A percentile compares a stretch with the other conserved stretches of the same genome.
Conservation (phyloP, 176 grass and related monocot genomes). For the Tillandsia leiboldiana region DNA sequence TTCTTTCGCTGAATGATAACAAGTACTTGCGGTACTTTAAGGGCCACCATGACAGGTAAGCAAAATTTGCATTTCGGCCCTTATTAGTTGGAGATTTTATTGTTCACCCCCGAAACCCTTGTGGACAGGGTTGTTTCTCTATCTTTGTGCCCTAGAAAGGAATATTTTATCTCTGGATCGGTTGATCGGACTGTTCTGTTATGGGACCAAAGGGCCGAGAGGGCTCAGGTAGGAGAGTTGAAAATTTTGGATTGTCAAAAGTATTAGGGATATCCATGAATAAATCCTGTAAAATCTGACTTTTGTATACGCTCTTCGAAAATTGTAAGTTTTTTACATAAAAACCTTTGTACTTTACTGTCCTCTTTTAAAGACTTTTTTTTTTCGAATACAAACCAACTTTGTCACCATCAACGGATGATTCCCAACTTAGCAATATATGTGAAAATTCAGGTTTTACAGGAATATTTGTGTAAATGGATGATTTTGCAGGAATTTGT, state of each 20-base stretch:
- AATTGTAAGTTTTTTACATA: no score
- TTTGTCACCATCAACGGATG: no score
- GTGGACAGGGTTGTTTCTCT: slow-evolving; percentile 65
- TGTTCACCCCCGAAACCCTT: neutral
- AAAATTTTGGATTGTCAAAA: neutral
- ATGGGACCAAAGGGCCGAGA: slow-evolving; percentile 87
- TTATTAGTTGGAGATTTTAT: slow-evolving; percentile 8
- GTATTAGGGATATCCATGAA: neutral
- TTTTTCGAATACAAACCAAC: no score
- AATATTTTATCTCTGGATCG: slow-evolving; percentile 75
- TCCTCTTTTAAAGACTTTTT: no score
- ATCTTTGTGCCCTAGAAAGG: slow-evolving; percentile 74
- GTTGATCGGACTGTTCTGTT: slow-evolving; percentile 85
- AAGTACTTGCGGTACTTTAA: slow-evolving; percentile 94
- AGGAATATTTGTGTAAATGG: no score
- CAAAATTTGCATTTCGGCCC: neutral
- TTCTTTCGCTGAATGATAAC: slow-evolving; percentile 34
- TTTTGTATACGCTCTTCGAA: no score
- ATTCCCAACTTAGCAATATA: no score
- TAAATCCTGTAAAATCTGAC: no score
- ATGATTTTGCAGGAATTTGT: no score
- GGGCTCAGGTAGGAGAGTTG: slow-evolving; percentile 61
- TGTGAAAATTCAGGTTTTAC: neutral
- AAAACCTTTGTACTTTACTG: no score
- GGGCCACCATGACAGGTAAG: slow-evolving; percentile 92